Base-by-base conservation (phyloP, 768 basidiomycete genomes). In the Trametes cinnabarina region DNA sequence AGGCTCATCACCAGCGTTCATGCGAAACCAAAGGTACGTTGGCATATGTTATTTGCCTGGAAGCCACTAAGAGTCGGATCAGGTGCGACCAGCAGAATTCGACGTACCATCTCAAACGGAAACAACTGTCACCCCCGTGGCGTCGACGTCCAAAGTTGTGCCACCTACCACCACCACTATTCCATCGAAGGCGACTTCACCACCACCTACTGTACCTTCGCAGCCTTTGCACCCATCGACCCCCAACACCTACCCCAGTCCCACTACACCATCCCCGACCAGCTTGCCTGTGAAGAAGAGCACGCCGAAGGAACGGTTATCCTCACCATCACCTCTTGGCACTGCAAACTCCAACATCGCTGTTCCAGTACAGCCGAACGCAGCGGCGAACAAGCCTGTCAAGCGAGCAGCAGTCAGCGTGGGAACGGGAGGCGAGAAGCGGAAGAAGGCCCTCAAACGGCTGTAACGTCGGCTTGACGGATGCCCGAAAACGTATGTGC, bases 1-100 rank as follows among this genome's bases (percentile, higher is more conserved):
- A 85, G 82, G 69, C 81, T 97, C 20, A 93, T 96, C 66, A 95
- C 94, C 23, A 86, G 84, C 60, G 92, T 98, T 17, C 95, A 98
- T 68, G 95, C 94, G 35, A 92, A 88, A 19, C 90, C 91, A 10
- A 83, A 86, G 62, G 82, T 79, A 51, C 77, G 82, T 60, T 14
- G 7, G 17, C 5, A 39, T 2, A 17, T 11, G 17, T 17, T 58
- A 23, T 41, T 55, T 25, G 46, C 6, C 12, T 32, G 30, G 30
- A 32, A 32, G 30, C 12, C 23, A 12, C 37, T 32, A 15, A 17
- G 4, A 14, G 15, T 10, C 28, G 5, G 6, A n/a, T 34, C 46
- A 74, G 69, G 63, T 67, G 11, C 75, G 72, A 7, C 92, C 91
- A 25, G 77, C 74, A 2, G 90, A 93, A 69, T 93, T 92, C 64